Base-by-base conservation (phyloP, 2,329 filamentous ascomycete species). In the Aspergillus persii region DNA sequence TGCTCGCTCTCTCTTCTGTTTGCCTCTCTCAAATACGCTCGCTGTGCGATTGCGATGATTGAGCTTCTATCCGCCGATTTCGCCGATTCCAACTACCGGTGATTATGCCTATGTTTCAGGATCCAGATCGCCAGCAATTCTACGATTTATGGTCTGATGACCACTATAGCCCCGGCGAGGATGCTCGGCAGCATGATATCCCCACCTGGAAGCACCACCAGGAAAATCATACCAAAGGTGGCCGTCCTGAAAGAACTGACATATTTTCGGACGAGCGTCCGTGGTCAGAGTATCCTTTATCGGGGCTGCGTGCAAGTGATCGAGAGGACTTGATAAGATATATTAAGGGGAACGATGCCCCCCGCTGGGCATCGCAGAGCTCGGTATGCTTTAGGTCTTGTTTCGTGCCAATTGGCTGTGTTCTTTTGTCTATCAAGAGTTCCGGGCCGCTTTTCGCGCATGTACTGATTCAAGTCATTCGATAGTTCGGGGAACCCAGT, bases 251-350 rank as follows among this genome's bases (percentile, higher is more conserved):
- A 8, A 65, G 65, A 48, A 51, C 52, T 49, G 63, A 61, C 15
- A 51, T 48, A 27, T 53, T 62, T 49, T 53, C 64, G 50, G 59
- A 61, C n/a, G 59, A 62, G 2, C 50, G 53, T 11, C 58, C 48
- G 12, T 60, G 66, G 41, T 58, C 63, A 8, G 58, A 65, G 39
- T 50, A 54, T 27, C 60, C 56, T 52, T 53, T 62, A n/a, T 56
- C 69, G 15, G 68, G 54, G 26, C 50, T 70, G 36, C 68, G 68
- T 61, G 68, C 70, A 15, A 73, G 71, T 60, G 87, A 92, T 72
- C 84, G 93, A 63, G 86, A 86, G 58, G 89, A 93, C 74, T 80
- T 96, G 67, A 97, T 98, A 58, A 86, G 92, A 75, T 84, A 88
- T 64, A 83, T 97, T 65, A 97, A 97, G 78, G 86, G 85, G 73